Base-by-base conservation (phyloP, 257 asterid species). In the Cruciata laevipes region DNA sequence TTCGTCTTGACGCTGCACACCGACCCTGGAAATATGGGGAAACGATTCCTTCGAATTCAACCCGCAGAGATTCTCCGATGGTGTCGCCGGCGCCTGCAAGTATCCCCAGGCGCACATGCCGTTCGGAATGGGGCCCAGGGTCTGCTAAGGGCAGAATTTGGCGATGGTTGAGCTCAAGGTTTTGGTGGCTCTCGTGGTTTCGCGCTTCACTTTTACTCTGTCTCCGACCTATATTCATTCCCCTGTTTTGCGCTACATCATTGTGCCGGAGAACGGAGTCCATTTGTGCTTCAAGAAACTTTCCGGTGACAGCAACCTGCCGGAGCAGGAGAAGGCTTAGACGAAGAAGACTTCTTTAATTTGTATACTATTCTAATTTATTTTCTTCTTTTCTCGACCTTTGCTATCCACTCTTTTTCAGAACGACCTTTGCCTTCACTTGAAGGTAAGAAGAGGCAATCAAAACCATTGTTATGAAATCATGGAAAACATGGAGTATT, bases 121-220 rank as follows among this genome's bases (percentile, higher is more conserved):
- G 16, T 85, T 85, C 9, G 91, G 91, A 24, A 81, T 85, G 1
- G 91, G 91, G 0, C 88, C 87, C 0, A 71, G 91, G 25, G 76
- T 83, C 2, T 86, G 91, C 58, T 53, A 81, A 8, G 89, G 89
- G 0, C 89, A 83, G 68, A 76, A 82, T 37, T 61, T 86, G 75
- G 87, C 92, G 2, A n/a, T 76, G 47, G 70, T 76, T 1, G 92
- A 86, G 56, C 84, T 86, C 30, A 86, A 86, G 65, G 79, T 83
- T 17, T 63, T 83, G 18, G 71, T 83, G 14, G 49, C 91, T 0
- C 9, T 65, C 13, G 66, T 85, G 1, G 60, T 85, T 40, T 63
- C 87, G 0, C 76, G 60, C 2, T 85, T 83, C 12, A 67, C 71
- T 1, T 32, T 83, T 38, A 30, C 84, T 2, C 53, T 83, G 7